phyloP scores from a whole-genome alignment of 805 yeast genomes.

The Kuraishia molischiana region DNA sequence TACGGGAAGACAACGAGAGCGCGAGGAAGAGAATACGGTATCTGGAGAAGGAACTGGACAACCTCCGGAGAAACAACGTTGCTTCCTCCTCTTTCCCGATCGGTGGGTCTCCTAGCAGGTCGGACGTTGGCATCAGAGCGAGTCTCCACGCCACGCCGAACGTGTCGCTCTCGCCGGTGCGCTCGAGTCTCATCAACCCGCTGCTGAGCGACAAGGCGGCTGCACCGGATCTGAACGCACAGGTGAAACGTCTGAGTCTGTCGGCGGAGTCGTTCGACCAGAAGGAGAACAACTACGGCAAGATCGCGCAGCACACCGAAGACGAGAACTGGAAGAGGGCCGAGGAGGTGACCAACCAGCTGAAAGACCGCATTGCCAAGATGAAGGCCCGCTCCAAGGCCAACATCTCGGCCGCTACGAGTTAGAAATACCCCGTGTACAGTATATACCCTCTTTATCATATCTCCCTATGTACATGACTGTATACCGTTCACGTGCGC shows the following conservation, averaged over 20 bases:
- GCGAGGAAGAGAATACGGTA: constrained; percentile 42
- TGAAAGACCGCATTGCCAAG: constrained; percentile 79
- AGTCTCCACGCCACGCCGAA: neutral
- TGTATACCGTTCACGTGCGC: neutral
- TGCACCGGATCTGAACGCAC: constrained; percentile 16
- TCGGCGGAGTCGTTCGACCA: constrained; percentile 11
- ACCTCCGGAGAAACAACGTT: constrained; percentile 15
- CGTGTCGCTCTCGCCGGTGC: neutral
- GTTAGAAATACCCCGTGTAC: no score
- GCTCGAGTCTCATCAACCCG: neutral
- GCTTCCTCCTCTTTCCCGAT: neutral
- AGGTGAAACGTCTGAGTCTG: constrained; percentile 23
- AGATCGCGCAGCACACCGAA: constrained; percentile 28
- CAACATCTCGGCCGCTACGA: constrained; percentile 5
- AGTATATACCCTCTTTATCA: no score
- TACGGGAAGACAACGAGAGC: constrained; percentile 52
- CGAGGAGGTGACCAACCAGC: constrained; percentile 78
- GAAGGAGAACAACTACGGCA: constrained; percentile 13
- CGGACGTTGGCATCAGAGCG: neutral
- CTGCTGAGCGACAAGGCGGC: constrained; percentile 1
- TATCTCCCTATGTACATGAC: neutral
- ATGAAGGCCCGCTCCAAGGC: constrained; percentile 58
- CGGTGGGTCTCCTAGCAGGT: neutral
- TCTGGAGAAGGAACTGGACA: constrained; percentile 37
- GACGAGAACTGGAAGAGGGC: constrained; percentile 84